Conservation (phyloP, 768 basidiomycete species). For the Cystobasidium tubakii region DNA sequence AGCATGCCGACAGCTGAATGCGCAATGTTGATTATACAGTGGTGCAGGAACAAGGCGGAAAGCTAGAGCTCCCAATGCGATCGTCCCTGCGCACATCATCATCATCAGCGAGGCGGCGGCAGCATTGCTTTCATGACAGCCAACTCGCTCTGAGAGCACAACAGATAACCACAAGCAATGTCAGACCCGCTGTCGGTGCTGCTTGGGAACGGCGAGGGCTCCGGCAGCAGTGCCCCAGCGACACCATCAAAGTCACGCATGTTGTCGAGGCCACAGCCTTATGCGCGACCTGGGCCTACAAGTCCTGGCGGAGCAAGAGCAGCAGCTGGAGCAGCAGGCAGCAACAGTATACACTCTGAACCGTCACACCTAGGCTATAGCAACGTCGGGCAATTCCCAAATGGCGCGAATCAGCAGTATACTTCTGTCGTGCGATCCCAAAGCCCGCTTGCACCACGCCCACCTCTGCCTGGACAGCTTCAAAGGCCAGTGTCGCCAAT, state of each 20-base stretch:
- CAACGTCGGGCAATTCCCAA: background rate
- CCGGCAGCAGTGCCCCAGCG: conserved; percentile 17
- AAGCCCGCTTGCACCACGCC: conserved; percentile 28
- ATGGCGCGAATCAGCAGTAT: conserved; percentile 12
- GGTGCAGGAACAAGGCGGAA: background rate
- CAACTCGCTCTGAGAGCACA: background rate
- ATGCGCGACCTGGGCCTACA: background rate
- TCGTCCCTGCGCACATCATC: too few species aligned
- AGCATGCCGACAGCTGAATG: background rate
- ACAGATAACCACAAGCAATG: background rate
- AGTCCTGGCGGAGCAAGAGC: conserved; percentile 2
- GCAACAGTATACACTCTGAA: background rate
- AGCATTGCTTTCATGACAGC: too few species aligned
- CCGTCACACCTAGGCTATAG: background rate
- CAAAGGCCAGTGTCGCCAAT: conserved; percentile 27
- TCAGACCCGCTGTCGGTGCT: conserved; percentile 29
- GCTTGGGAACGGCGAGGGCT: background rate
- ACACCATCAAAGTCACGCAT: conserved; percentile 29
- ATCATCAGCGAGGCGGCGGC: too few species aligned
- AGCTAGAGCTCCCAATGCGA: too few species aligned
- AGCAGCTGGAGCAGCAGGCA: background rate
- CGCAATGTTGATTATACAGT: background rate
- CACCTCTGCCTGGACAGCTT: conserved; percentile 30
- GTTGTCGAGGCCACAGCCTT: conserved; percentile 10
- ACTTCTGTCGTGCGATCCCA: conserved; percentile 15